Evolutionary conservation across 306 rosid genomes (phyloP).

Genomic region (Ormosia emarginata): DNA sequence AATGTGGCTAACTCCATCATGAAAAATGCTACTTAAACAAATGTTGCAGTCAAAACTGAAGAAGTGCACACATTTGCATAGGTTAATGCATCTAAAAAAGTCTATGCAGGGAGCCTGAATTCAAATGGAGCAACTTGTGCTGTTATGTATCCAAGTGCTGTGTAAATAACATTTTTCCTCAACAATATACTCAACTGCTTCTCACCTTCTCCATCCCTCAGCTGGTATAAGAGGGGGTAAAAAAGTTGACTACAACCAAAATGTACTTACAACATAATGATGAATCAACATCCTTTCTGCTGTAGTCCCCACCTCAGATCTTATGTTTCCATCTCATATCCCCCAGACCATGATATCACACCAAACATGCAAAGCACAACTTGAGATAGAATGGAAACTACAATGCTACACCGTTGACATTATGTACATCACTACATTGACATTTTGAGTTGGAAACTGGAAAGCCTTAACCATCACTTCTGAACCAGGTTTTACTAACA

Average conservation of each 20-base stretch:
- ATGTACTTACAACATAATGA: neutral
- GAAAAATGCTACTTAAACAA: neutral
- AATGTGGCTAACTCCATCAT: neutral
- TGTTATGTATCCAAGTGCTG: neutral
- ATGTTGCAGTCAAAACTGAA: neutral
- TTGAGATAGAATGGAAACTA: neutral
- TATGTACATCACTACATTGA: neutral
- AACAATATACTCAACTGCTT: neutral
- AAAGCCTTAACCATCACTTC: neutral
- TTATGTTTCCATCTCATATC: conserved; percentile 1
- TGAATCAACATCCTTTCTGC: neutral
- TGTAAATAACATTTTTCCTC: neutral
- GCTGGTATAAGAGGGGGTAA: neutral
- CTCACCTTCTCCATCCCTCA: neutral
- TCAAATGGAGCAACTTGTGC: neutral
- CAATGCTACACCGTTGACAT: neutral
- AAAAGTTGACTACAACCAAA: neutral
- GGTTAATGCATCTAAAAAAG: neutral
- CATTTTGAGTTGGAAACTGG: neutral
- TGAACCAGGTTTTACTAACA: neutral
- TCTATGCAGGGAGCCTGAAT: neutral
- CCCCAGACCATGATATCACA: conserved; percentile 2
- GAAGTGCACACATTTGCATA: neutral
- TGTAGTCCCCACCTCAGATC: neutral
- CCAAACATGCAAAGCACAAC: neutral